These are phyloP conservation scores for Porpolomopsis calyptriformis DNA, from an alignment of 768 basidiomycete genomes.

Conservation along the genomic window DNA sequence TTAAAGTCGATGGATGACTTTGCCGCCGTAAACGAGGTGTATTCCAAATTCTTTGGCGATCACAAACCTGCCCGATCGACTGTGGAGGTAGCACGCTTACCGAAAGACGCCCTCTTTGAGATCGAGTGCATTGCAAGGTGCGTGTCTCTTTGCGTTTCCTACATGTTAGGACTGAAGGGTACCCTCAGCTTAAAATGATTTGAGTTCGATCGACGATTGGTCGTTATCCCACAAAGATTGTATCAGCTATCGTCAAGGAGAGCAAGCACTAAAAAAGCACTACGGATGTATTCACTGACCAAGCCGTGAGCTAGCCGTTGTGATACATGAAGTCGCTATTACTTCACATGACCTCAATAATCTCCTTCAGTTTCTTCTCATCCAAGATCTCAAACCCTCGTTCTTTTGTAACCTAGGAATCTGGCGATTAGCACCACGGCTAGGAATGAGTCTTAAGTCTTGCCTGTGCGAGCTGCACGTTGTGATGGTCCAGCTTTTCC, in stretches of 20 bases:
- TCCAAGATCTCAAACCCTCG: conserved; percentile 86
- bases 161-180: not conserved
- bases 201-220: too few relatives aligned
- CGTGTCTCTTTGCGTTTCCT: conserved; percentile 14
- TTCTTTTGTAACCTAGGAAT: conserved; percentile 57
- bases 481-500: conserved; percentile 97
- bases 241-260: too few relatives aligned
- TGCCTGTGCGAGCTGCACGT: conserved; percentile 94
- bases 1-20: conserved; percentile 92
- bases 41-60: conserved; percentile 74
- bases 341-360: conserved; percentile 74
- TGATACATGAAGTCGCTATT: too few relatives aligned
- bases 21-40: conserved; percentile 67
- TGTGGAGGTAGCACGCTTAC: conserved; percentile 82
- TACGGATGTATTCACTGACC: too few relatives aligned
- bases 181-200: conserved; percentile 26
- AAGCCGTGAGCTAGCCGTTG: too few relatives aligned
- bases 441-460: conserved; percentile 13
- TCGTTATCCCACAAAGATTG: too few relatives aligned
- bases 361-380: conserved; percentile 67
- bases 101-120: conserved; percentile 87
- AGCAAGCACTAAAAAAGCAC: not conserved
- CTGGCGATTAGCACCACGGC: not conserved
- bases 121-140: conserved; percentile 82
- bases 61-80: conserved; percentile 91